Percentiles rank a stretch among this genome's conserved stretches.
These are phyloP conservation scores for Rosa hybrid DNA, from an alignment of 331 rosid species.

Conservation along the genomic window DNA sequence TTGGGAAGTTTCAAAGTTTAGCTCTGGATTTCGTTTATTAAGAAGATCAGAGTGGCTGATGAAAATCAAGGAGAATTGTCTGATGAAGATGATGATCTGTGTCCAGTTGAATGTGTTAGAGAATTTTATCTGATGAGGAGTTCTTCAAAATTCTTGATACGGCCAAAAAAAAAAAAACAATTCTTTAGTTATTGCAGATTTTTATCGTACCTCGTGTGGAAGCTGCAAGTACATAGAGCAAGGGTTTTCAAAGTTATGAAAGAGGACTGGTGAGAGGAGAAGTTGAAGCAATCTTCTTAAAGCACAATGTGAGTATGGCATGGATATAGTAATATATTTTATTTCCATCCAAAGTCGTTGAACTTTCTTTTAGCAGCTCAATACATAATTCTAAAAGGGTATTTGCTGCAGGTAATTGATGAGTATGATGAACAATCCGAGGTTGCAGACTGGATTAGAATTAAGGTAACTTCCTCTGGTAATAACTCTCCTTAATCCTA, in stretches of 20 bases:
- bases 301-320: constrained; percentile 60
- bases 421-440: constrained; percentile 96
- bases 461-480: constrained; percentile 56
- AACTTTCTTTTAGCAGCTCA: not conserved
- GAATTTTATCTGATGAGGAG: constrained; percentile 79
- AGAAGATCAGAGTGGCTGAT: constrained; percentile 39
- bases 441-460: constrained; percentile 92
- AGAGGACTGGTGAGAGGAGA: constrained; percentile 70
- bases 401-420: constrained; percentile 66
- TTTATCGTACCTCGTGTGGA: constrained; percentile 90
- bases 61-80: constrained; percentile 43
- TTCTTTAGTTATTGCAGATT: constrained; percentile 80
- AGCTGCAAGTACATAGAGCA: constrained; percentile 96
- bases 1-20: not conserved
- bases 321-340: constrained; percentile 6
- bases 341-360: not conserved
- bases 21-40: constrained; percentile 10
- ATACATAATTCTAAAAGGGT: not conserved
- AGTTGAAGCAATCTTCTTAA: constrained; percentile 77
- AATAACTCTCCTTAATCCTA: not conserved
- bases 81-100: constrained; percentile 82
- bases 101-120: constrained; percentile 90
- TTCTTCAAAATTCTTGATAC: constrained; percentile 59
- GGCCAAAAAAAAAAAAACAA: constrained; percentile 38
- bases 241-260: constrained; percentile 84